Evolutionary conservation across 2,329 filamentous ascomycete species (phyloP), one percentile per base, ranked within the genome.

Genomic region (Teratosphaeria zuluensis): DNA sequence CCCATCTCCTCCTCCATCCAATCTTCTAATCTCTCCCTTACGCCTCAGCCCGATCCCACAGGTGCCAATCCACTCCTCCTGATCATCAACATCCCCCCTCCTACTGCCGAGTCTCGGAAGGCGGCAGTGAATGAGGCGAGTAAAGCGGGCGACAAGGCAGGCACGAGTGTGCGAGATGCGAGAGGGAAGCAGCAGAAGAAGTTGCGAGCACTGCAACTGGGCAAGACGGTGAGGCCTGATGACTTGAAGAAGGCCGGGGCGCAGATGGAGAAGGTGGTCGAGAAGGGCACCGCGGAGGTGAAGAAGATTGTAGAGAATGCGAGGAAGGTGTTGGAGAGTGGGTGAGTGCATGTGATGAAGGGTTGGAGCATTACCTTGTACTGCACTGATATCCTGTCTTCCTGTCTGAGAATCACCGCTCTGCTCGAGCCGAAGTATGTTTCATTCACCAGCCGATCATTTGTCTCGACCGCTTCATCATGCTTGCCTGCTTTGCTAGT

Each of bases 51-150:
- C 0, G 69, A 75, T 54, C 75, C 77, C 1, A 80, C 81, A 57
- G 64, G 76, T 4, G 72, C 76, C 28, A 79, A 78, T 46, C 73
- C 78, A 0, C 74, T 77, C n/a, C 78, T 81, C 5, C 73, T 84
- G 8, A 76, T 79, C 55, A 74, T 84, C 19, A 78, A 80, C 21
- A 77, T 84, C 28, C 81, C 81, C 1, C 80, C 82, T 4, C 80
- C 81, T 0, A 84, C 81, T 0, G 81, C 80, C 55, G 81, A 84
- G 62, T 76, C 77, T n/a, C 75, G 70, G 19, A 62, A 64, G 57
- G 64, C 62, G 12, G 65, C 59, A 12, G 64, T 69, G 1, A 59
- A 59, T 14, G 67, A 70, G 58, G 68, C 78, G 9, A 65, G 67
- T 6, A 76, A 75, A 61, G 75, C 75, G 4, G 71, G 74, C 3